Percentiles rank a stretch among this genome's conserved stretches.
Conservation (phyloP, 441 rosid genomes). For the Erodium texanum region DNA sequence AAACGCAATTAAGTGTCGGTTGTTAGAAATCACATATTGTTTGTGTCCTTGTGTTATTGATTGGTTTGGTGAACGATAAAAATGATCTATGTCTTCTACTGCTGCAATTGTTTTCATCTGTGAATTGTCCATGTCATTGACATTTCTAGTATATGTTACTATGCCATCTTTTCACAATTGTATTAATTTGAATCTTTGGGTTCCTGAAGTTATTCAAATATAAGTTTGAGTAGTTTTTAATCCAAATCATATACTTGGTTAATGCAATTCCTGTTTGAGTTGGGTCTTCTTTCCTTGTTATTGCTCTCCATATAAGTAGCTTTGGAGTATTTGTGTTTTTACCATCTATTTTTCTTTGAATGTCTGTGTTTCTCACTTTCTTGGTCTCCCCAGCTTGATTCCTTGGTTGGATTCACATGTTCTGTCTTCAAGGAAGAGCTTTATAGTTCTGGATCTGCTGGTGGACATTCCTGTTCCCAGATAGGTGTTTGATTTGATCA, state of each 20-base stretch:
- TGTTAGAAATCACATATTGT: not conserved
- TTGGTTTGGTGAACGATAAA: not conserved
- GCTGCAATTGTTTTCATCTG: not conserved
- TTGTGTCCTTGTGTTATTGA: not conserved
- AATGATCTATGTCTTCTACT: not conserved
- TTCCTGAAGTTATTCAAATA: not conserved
- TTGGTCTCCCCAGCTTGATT: too few species aligned
- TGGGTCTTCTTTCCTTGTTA: not conserved
- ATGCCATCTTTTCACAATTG: not conserved
- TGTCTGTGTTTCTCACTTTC: not conserved
- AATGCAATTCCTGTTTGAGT: slow-evolving; percentile 1
- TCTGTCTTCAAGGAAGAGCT: not conserved
- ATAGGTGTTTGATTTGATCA: not conserved
- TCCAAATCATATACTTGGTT: not conserved
- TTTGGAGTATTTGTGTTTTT: not conserved
- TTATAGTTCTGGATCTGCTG: not conserved
- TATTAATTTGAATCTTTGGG: not conserved
- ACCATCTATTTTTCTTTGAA: not conserved
- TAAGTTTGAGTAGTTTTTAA: not conserved
- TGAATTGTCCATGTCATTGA: not conserved
- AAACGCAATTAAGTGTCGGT: not conserved
- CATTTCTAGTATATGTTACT: not conserved
- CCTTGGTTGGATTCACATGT: too few species aligned
- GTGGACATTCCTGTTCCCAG: not conserved
- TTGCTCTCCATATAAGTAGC: not conserved